These are phyloP conservation scores for Chenopodium album DNA, from an alignment of 148 eudicot species.

Conservation along the genomic window DNA sequence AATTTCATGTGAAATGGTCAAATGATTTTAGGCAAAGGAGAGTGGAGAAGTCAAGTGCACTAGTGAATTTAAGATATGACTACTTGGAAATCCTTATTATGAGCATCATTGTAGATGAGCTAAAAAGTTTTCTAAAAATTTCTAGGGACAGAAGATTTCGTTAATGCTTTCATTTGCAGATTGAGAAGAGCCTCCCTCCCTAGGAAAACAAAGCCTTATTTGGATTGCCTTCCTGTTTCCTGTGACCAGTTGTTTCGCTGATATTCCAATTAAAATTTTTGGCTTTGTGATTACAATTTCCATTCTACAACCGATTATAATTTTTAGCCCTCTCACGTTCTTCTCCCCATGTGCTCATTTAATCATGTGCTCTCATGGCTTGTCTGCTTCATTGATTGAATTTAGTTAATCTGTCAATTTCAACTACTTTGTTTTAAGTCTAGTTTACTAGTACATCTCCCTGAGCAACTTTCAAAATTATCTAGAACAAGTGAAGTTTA, in stretches of 20 bases:
- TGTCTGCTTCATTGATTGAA: background rate
- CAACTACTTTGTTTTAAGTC: background rate
- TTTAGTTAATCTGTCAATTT: background rate
- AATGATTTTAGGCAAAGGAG: background rate
- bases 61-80: background rate
- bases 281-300: background rate
- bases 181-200: background rate
- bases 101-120: background rate
- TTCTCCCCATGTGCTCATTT: background rate
- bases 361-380: background rate
- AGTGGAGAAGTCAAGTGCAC: background rate
- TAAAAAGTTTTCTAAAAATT: background rate
- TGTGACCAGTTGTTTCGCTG: background rate
- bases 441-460: background rate
- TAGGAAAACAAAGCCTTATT: background rate
- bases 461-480: background rate
- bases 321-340: background rate
- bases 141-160: background rate
- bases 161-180: background rate
- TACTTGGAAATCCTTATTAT: background rate
- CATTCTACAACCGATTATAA: background rate
- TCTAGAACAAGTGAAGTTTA: background rate
- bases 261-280: background rate
- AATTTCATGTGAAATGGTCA: background rate
- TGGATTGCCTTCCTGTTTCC: background rate